These are phyloP conservation scores for Taphrina populina DNA, from an alignment of 1,139 yeast species.

Conservation along the genomic window DNA sequence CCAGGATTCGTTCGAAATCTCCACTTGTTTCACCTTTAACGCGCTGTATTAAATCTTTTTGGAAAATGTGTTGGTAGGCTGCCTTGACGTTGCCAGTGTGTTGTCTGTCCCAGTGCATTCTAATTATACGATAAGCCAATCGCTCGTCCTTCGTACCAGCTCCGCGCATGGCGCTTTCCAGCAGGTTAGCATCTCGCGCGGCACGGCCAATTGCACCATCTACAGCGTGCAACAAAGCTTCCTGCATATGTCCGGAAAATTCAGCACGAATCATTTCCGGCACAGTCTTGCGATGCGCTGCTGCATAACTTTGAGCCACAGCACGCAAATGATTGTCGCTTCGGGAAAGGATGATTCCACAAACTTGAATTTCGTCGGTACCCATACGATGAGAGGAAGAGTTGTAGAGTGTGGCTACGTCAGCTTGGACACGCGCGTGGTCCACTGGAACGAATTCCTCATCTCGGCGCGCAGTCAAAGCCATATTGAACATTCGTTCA, in stretches of 20 bases:
- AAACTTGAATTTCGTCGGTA: conserved; percentile 40
- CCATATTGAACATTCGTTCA: conserved; percentile 39
- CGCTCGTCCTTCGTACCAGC: conserved; percentile 40
- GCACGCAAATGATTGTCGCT: conserved; percentile 38
- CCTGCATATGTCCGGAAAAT: conserved; percentile 41
- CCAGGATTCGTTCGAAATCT: conserved; percentile 38
- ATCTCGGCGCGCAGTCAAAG: conserved; percentile 36
- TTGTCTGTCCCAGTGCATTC: conserved; percentile 36
- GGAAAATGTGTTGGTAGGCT: conserved; percentile 37
- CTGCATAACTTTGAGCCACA: conserved; percentile 35
- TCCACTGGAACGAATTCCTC: conserved; percentile 38
- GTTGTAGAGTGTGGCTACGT: conserved; percentile 38
- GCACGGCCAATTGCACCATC: conserved; percentile 37
- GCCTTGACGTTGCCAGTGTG: conserved; percentile 34
- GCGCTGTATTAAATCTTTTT: conserved; percentile 37
- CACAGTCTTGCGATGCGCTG: conserved; percentile 36
- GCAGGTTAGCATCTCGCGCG: conserved; percentile 38
- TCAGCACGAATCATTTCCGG: conserved; percentile 37
- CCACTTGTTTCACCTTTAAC: conserved; percentile 40
- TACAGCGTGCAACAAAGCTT: conserved; percentile 39
- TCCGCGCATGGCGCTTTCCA: conserved; percentile 40
- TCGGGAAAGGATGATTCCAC: conserved; percentile 39
- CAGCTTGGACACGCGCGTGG: conserved; percentile 36
- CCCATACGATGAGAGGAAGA: conserved; percentile 38
- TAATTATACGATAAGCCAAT: conserved; percentile 38